Base-by-base conservation (phyloP, 306 rosid species). In the Erythrophleum fordii region DNA sequence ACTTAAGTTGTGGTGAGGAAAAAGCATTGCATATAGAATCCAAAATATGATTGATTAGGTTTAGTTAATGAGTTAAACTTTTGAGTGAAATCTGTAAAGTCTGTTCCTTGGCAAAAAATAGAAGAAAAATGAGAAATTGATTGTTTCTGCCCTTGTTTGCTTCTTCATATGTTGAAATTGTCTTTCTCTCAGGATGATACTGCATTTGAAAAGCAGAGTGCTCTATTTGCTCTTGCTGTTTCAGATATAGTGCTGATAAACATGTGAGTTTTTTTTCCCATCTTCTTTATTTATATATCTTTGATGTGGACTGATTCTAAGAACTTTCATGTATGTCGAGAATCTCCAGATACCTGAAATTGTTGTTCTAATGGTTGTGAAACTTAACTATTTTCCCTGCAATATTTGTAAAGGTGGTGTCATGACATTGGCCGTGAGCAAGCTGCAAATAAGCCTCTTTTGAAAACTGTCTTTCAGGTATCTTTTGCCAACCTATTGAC, bases 361-460 rank as follows among this genome's bases (percentile, higher is more conserved):
- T 52, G n/a, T 55, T 80, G 28, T 61, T 67, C 25, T 11, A 37
- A 80, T 20, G 65, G 60, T 61, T 59, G 34, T 83, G 65, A 59
- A 80, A 35, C 26, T 86, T 61, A 87, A 25, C 23, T 66, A 39
- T 41, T 49, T 39, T 12, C 42, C 12, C 69, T 39, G 35, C 64
- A 62, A 69, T 51, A 72, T 80, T 80, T 53, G 37, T 76, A n/a
- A 64, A 94, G 98, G 97, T 94, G 98, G 98, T 94, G 98, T 81
- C 98, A 94, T 79, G 98, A 94, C 83, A 94, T 94, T 84, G 98
- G 98, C 56, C 98, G 98, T 60, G 98, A 94, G 88, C 98, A 94
- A 88, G 98, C 98, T 52, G 98, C 98, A 82, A 94, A 94, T 80
- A 94, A 94, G 86, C 98, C 98, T 25, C 98, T 94, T 48, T 79